Evolutionary conservation across 2,329 filamentous ascomycete species (phyloP).

Genomic region (Neobulgaria alba): DNA sequence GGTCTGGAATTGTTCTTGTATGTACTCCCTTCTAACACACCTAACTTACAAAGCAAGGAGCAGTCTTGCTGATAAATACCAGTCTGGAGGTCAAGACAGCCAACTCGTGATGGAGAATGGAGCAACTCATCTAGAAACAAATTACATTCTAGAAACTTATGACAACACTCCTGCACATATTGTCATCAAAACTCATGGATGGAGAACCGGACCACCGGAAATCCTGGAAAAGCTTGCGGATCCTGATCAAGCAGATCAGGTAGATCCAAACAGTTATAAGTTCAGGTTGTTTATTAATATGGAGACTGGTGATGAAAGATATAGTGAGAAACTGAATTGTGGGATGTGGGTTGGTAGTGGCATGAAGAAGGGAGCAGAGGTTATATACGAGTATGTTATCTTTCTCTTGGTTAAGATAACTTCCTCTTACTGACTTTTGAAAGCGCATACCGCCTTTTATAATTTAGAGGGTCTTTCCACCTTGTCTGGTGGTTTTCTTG

Average conservation of each 20-base stretch:
- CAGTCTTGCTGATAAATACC: neutral
- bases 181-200: conserved; percentile 40
- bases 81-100: conserved; percentile 32
- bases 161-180: conserved; percentile 38
- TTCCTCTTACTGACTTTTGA: conserved; percentile 1
- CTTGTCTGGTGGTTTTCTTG: too few relatives aligned
- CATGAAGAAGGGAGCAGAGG: conserved; percentile 37
- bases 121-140: conserved; percentile 35
- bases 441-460: conserved; percentile 19
- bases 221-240: conserved; percentile 21
- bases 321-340: conserved; percentile 40
- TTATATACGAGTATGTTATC: conserved; percentile 37
- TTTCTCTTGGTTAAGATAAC: too few relatives aligned
- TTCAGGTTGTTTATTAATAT: conserved; percentile 42
- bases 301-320: conserved; percentile 42
- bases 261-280: conserved; percentile 32
- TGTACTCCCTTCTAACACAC: neutral
- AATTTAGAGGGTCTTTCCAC: too few relatives aligned
- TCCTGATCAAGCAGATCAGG: conserved; percentile 20
- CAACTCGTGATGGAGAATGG: conserved; percentile 27
- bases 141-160: conserved; percentile 40
- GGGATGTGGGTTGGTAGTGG: conserved; percentile 43
- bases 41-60: too few relatives aligned
- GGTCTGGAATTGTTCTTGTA: conserved; percentile 37
- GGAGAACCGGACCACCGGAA: conserved; percentile 38